Conservation (phyloP, 352 stramenopile species). For the Pythium dissimile region DNA sequence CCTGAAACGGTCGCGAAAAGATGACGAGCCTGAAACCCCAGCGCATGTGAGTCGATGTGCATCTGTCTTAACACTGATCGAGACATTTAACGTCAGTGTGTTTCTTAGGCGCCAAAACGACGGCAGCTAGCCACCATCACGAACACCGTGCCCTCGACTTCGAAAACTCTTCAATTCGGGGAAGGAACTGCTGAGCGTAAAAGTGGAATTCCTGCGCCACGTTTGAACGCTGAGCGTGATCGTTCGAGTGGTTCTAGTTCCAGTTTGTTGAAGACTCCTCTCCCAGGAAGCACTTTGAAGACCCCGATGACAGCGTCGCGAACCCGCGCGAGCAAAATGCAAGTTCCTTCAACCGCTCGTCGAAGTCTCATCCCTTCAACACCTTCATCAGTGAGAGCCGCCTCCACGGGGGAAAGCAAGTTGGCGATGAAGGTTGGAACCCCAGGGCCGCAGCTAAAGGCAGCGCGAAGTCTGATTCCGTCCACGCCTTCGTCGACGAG, state of each 20-base stretch:
- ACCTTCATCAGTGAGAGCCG: conserved; percentile 23
- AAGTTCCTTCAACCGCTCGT: conserved; percentile 4
- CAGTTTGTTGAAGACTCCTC: conserved; percentile 6
- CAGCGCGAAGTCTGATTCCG: conserved; percentile 25
- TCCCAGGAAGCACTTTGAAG: conserved; percentile 1
- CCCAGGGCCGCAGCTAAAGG: too few relatives aligned
- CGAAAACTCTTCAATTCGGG: conserved; percentile 30
- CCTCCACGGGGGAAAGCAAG: too few relatives aligned
- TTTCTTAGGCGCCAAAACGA: conserved; percentile 34
- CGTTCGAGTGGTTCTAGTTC: not conserved
- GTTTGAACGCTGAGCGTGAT: not conserved
- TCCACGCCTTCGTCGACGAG: conserved; percentile 25
- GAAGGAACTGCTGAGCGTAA: conserved; percentile 9
- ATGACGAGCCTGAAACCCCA: conserved; percentile 25
- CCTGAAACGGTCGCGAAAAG: conserved; percentile 44
- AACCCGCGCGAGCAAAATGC: not conserved
- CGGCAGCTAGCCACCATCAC: conserved; percentile 60
- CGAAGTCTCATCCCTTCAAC: conserved; percentile 29
- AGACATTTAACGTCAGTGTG: too few relatives aligned
- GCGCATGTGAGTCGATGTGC: conserved; percentile 26
- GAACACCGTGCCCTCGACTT: conserved; percentile 32
- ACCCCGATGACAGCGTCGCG: conserved; percentile 11
- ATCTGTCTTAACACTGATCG: not conserved
- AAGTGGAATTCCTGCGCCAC: conserved; percentile 9
- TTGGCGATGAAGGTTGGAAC: too few relatives aligned